These are phyloP conservation scores for Prototheca stagnorum DNA, from an alignment of 163 green algal genomes.

Conservation along the genomic window DNA sequence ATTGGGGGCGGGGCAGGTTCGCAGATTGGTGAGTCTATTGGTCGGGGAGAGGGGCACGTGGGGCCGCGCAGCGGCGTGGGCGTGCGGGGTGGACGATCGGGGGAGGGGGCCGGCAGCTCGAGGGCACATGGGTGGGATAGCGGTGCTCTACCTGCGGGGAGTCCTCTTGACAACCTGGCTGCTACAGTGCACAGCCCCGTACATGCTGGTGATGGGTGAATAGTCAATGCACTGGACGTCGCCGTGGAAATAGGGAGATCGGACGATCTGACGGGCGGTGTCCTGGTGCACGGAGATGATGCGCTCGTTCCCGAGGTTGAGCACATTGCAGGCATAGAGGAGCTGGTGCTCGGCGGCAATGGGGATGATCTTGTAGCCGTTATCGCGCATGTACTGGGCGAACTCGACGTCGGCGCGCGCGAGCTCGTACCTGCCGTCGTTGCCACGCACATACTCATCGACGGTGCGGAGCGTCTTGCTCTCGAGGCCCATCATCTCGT, in stretches of 20 bases:
- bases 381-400: conserved; percentile 47
- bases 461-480: conserved; percentile 56
- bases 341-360: conserved; percentile 70
- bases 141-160: neutral
- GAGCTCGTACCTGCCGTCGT: conserved; percentile 41
- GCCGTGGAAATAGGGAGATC: conserved; percentile 52
- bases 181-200: conserved; percentile 82
- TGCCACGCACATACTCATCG: conserved; percentile 61
- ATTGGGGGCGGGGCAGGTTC: no score
- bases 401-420: conserved; percentile 53
- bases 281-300: conserved; percentile 71
- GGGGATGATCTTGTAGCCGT: conserved; percentile 86
- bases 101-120: neutral
- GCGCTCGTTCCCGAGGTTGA: conserved; percentile 75
- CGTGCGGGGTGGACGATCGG: no score
- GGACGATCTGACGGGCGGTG: conserved; percentile 65
- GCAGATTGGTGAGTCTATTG: no score
- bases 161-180: conserved; percentile 51
- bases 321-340: conserved; percentile 84
- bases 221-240: conserved; percentile 65
- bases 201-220: conserved; percentile 87
- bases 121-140: neutral
- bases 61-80: no score
- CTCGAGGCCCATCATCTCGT: conserved; percentile 69
- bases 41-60: no score